These are phyloP conservation scores for Yamadazyma kitorensis DNA, from an alignment of 805 yeast genomes.

Conservation along the genomic window DNA sequence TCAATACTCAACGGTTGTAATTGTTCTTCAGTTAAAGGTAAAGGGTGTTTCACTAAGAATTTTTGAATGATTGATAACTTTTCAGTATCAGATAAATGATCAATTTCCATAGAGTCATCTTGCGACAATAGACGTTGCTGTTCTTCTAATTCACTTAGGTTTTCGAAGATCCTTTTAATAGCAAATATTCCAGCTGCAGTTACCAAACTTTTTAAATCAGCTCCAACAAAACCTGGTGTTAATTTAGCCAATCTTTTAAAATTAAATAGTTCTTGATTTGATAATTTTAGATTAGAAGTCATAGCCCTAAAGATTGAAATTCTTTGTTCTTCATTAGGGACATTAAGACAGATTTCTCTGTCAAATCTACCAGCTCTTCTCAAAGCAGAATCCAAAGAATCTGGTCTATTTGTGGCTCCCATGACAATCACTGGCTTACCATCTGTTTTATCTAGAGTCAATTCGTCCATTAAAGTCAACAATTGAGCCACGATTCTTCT, in stretches of 20 bases:
- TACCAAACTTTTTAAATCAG: slow-evolving; percentile 89
- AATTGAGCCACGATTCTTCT: slow-evolving; percentile 94
- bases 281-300: slow-evolving; percentile 61
- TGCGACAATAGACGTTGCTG: slow-evolving; percentile 11
- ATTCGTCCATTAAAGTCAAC: slow-evolving; percentile 90
- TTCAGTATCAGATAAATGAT: slow-evolving; percentile 31
- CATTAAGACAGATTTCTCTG: slow-evolving; percentile 88
- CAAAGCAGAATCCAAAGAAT: slow-evolving; percentile 88
- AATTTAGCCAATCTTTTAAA: slow-evolving; percentile 74
- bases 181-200: slow-evolving; percentile 96
- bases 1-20: slow-evolving; percentile 72
- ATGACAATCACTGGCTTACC: slow-evolving; percentile 92
- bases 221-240: slow-evolving; percentile 98
- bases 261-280: slow-evolving; percentile 61
- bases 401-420: slow-evolving; percentile 97
- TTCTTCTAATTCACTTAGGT: slow-evolving; percentile 44
- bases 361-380: slow-evolving; percentile 97
- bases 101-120: slow-evolving; percentile 33
- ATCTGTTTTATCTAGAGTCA: slow-evolving; percentile 80
- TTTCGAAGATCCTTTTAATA: slow-evolving; percentile 82
- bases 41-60: slow-evolving; percentile 72
- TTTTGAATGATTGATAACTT: slow-evolving; percentile 63
- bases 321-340: slow-evolving; percentile 87
- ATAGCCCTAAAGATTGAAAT: slow-evolving; percentile 71
- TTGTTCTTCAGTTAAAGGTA: slow-evolving; percentile 73